Base-by-base conservation (phyloP, 2,329 filamentous ascomycete genomes). In the Penicillium decumbens region DNA sequence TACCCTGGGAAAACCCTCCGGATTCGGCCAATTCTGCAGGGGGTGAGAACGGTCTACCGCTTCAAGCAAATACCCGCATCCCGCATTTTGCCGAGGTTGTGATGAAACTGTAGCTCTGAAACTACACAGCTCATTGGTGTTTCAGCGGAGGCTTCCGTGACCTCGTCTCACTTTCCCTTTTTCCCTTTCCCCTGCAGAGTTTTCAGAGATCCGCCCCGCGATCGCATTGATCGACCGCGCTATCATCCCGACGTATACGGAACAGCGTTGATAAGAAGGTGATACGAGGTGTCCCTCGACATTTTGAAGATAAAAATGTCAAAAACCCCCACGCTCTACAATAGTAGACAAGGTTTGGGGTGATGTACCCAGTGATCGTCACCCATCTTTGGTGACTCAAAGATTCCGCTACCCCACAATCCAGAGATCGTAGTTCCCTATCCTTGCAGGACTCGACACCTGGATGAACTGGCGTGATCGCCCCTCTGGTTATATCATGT, bases 61-160 rank as follows among this genome's bases (percentile, higher is more conserved):
- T 32, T 27, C 33, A 37, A 48, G 46, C 35, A 45, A 53, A 55
- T 52, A 59, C 49, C 57, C 55, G 57, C 54, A 35, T 59, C 49
- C 57, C 55, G 57, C 54, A 35, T 59, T 59, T 58, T 58, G 55
- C 55, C 53, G 53, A 58, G 27, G 20, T 42, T 37, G 29, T 32
- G 35, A 29, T 39, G 37, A 39, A 39, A 25, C 23, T 24, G 37
- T 12, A 7, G 20, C 7, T 9, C 20, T 38, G 35, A 23, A 25
- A 39, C 23, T 39, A 20, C 24, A 6, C 10, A 23, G 13, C 27
- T 29, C 18, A 27, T 45, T 38, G 42, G 25, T 38, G 45, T 46
- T 49, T 49, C 38, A 45, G 43, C 27, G 7, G 15, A 28, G 30
- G 28, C 42, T 20, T 27, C 29, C 28, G 33, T 33, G 18, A 25